Evolutionary conservation across 768 basidiomycete genomes (phyloP).

Genomic region (Boletus fagicola): DNA sequence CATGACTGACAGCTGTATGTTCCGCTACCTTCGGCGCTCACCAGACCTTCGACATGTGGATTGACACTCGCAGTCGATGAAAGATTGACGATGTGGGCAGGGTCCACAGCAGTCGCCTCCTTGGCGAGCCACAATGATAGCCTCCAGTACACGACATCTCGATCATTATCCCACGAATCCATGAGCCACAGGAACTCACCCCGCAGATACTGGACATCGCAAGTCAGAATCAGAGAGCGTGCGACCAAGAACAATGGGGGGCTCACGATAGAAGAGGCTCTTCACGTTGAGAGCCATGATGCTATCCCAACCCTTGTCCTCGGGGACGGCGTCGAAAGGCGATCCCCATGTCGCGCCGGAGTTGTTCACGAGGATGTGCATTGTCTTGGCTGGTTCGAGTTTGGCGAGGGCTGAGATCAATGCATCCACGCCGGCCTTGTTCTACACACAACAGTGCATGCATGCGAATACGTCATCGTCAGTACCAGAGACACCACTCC

Average conservation of each 20-base stretch:
- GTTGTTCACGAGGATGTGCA: constrained; percentile 85
- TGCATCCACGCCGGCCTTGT: constrained; percentile 75
- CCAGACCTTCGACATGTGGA: constrained; percentile 44
- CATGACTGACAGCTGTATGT: constrained; percentile 72
- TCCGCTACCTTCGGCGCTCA: constrained; percentile 58
- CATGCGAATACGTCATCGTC: background rate
- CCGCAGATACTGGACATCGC: constrained; percentile 40
- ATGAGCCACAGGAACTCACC: constrained; percentile 27
- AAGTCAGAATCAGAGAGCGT: background rate
- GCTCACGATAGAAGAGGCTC: constrained; percentile 75
- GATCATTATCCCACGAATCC: background rate
- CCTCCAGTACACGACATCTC: constrained; percentile 9
- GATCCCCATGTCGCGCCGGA: constrained; percentile 81
- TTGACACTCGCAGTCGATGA: constrained; percentile 66
- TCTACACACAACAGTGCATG: constrained; percentile 38
- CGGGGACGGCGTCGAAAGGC: constrained; percentile 65
- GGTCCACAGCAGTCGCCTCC: constrained; percentile 58
- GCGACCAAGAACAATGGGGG: background rate
- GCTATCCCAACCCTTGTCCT: constrained; percentile 84
- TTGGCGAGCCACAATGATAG: constrained; percentile 58
- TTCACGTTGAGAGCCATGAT: constrained; percentile 84
- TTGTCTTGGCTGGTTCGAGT: constrained; percentile 53
- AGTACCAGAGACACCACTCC: background rate
- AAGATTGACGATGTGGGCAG: constrained; percentile 79
- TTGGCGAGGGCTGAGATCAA: constrained; percentile 67